Base-by-base conservation (phyloP, 2,329 filamentous ascomycete genomes). In the Talaromyces piceae region DNA sequence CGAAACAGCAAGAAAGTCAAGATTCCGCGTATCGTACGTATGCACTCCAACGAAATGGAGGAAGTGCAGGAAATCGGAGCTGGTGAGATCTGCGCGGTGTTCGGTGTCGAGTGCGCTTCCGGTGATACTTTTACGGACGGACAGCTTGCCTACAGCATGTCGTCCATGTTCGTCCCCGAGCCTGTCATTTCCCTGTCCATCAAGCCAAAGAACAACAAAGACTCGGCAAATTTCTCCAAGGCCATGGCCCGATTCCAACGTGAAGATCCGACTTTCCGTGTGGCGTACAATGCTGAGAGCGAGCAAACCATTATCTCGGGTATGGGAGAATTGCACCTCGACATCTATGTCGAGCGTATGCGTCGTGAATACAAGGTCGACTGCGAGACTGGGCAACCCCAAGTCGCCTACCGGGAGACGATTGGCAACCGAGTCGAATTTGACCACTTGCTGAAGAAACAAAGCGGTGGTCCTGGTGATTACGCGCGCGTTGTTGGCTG, bases 11-110 rank as follows among this genome's bases (percentile, higher is more conserved):
- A 96, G 79, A 96, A 91, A 77, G 86, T 98, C 67, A 91, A 94
- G 72, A 86, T 98, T 52, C 93, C 93, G 18, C 87, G 91, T 65
- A 97, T 98, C 63, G 93, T 98, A 56, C 89, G 93, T 56, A 98
- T 98, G 93, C 93, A 98, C 77, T 95, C 91, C 43, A 95, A 97
- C 67, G 93, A 98, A 66, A 95, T 98, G 91, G 93, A 98, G 70
- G 93, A 98, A 65, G 89, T 96, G 26, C 77, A 74, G 51, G 91
- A 96, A 69, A 86, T 98, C 57, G 89, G 91, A 48, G 91, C 93
- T 49, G 93, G 93, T 71, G 93, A 98, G 71, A 98, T 98, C 58
- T 98, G 93, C 67, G 93, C 93, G 55, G 93, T 98, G 53, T 98
- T 98, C 66, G 93, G 93, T 64, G 88, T 98, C 50, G 93, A 98